These are phyloP conservation scores for Trebouxiophyceae sp. DNA, from an alignment of 163 green algal species.

Conservation along the genomic window DNA sequence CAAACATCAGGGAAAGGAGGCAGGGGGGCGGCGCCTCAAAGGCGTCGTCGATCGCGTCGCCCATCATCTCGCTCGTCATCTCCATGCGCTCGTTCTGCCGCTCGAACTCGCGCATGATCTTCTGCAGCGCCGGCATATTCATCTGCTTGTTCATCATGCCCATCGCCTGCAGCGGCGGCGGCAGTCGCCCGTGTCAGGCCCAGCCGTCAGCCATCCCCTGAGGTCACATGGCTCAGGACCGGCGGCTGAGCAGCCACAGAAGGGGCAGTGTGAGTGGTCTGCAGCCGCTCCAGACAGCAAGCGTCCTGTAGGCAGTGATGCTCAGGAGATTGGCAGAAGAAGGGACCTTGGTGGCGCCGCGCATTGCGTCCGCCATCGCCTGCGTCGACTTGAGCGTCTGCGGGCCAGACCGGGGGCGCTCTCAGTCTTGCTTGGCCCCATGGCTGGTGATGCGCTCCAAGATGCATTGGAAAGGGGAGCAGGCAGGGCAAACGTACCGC, in stretches of 20 bases:
- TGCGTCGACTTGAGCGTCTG: conserved; percentile 98
- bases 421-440: too few relatives aligned
- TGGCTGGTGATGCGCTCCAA: too few relatives aligned
- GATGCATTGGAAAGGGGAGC: too few relatives aligned
- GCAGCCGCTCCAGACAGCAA: too few relatives aligned
- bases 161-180: conserved; percentile 71
- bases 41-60: conserved; percentile 87
- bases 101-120: conserved; percentile 98
- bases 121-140: conserved; percentile 84
- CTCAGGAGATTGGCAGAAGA: too few relatives aligned
- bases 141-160: conserved; percentile 92
- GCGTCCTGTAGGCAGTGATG: too few relatives aligned
- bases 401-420: too few relatives aligned
- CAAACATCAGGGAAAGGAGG: too few relatives aligned
- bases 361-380: conserved; percentile 95
- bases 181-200: neutral
- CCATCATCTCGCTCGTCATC: conserved; percentile 96
- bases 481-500: conserved; percentile 34
- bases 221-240: neutral
- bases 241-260: neutral
- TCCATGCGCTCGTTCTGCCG: conserved; percentile 97
- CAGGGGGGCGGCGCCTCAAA: conserved; percentile 48
- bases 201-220: neutral
- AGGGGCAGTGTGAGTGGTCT: neutral
- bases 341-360: conserved; percentile 86